phyloP scores from a whole-genome alignment of 2,329 filamentous ascomycete genomes.

The Trichophyton rubrum region DNA sequence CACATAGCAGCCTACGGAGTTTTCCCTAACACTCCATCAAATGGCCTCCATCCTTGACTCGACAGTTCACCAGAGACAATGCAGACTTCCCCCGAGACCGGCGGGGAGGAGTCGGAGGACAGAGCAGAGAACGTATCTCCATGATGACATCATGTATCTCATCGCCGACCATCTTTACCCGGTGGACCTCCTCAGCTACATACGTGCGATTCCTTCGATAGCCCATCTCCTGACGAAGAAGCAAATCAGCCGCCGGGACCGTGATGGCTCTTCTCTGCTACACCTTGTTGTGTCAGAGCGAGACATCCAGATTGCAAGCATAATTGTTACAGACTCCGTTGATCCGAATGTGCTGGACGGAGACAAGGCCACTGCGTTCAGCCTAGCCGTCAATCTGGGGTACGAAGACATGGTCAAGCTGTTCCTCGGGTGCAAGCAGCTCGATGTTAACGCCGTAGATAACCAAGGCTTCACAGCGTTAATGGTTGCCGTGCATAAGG shows the following conservation, averaged over 20 bases:
- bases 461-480: neutral
- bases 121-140: neutral
- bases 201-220: neutral
- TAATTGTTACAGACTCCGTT: neutral
- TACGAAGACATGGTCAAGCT: neutral
- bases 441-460: conserved; percentile 1
- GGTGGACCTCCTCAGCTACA: neutral
- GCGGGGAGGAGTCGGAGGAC: neutral
- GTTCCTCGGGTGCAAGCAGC: neutral
- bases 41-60: neutral
- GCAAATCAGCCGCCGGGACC: neutral
- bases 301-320: neutral
- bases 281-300: neutral
- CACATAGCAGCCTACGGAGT: neutral
- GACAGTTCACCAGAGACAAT: neutral
- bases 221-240: neutral
- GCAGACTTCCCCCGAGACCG: neutral
- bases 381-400: neutral
- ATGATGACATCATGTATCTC: neutral
- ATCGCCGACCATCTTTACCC: neutral
- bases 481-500: neutral
- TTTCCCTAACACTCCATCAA: neutral
- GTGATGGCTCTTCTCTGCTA: neutral
- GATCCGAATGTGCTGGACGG: neutral
- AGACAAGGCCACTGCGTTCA: neutral